A percentile compares a stretch with the other conserved stretches of the same genome.
phyloP scores from a whole-genome alignment of 2,329 filamentous ascomycete genomes.

The Cladorrhinum sp. region DNA sequence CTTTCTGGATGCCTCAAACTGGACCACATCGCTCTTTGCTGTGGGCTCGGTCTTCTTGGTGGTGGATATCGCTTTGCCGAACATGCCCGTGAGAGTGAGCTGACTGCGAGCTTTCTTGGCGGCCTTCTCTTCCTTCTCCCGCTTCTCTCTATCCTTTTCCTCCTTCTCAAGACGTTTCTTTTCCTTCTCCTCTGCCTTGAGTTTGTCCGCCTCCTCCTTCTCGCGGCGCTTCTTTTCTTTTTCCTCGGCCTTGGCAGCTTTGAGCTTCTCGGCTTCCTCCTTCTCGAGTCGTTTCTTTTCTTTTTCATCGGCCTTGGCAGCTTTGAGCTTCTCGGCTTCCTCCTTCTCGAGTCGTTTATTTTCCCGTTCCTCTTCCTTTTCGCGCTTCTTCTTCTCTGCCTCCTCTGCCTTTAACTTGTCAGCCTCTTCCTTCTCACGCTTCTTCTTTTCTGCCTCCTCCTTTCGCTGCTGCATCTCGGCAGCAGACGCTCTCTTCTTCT shows the following conservation, averaged over 20 bases:
- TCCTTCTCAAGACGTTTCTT: conserved; percentile 39
- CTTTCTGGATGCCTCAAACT: conserved; percentile 14
- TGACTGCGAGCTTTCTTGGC: conserved; percentile 44
- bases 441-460: conserved; percentile 35
- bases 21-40: conserved; percentile 27
- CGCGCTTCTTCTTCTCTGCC: conserved; percentile 35
- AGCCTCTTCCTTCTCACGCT: conserved; percentile 40
- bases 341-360: conserved; percentile 38
- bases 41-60: conserved; percentile 40
- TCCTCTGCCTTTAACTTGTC: conserved; percentile 34
- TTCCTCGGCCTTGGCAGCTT: conserved; percentile 28
- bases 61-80: conserved; percentile 37
- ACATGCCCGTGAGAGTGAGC: conserved; percentile 47
- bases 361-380: conserved; percentile 37
- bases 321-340: conserved; percentile 31
- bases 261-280: conserved; percentile 36
- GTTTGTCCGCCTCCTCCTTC: conserved; percentile 30
- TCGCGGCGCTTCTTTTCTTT: conserved; percentile 36
- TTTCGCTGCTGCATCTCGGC: conserved; percentile 37
- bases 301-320: conserved; percentile 39
- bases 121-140: conserved; percentile 36
- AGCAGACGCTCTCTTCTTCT: conserved; percentile 51
- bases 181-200: conserved; percentile 38
- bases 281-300: conserved; percentile 39
- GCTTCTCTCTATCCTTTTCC: too few species aligned